Conservation (phyloP, 2,329 filamentous ascomycete species). For the Rhynchosporium graminicola region DNA sequence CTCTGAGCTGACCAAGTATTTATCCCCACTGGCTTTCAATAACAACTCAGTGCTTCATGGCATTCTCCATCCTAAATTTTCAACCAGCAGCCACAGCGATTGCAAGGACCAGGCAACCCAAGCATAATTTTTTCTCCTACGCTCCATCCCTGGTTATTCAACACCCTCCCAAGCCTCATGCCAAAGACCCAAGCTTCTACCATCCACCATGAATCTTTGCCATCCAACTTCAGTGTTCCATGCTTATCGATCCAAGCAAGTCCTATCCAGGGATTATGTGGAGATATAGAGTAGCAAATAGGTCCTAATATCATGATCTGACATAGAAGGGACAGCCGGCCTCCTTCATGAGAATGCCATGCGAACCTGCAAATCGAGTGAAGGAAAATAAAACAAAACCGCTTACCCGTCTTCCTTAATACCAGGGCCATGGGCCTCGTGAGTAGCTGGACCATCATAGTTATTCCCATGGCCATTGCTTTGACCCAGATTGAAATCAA, state of each 20-base stretch:
- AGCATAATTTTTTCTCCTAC: neutral
- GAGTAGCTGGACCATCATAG: slow-evolving; percentile 35
- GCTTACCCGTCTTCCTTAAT: slow-evolving; percentile 95
- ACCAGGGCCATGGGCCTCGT: slow-evolving; percentile 57
- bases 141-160: neutral
- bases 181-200: neutral
- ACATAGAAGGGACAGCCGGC: neutral
- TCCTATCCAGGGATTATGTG: neutral
- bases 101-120: neutral
- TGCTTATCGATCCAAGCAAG: neutral
- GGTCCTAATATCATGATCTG: neutral
- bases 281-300: neutral
- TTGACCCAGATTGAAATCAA: slow-evolving; percentile 57
- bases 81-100: neutral
- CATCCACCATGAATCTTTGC: neutral
- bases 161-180: neutral
- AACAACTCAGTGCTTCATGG: slow-evolving; percentile 5
- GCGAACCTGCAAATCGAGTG: slow-evolving; percentile 12
- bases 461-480: slow-evolving; percentile 42
- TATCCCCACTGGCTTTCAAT: slow-evolving; percentile 6
- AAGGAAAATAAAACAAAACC: slow-evolving; percentile 35
- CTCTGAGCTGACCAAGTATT: neutral
- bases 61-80: neutral
- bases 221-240: neutral
- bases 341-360: neutral